Evolutionary conservation across 371 early-diverging fungal genomes (phyloP).

Genomic region (Actinomortierella wolfii): DNA sequence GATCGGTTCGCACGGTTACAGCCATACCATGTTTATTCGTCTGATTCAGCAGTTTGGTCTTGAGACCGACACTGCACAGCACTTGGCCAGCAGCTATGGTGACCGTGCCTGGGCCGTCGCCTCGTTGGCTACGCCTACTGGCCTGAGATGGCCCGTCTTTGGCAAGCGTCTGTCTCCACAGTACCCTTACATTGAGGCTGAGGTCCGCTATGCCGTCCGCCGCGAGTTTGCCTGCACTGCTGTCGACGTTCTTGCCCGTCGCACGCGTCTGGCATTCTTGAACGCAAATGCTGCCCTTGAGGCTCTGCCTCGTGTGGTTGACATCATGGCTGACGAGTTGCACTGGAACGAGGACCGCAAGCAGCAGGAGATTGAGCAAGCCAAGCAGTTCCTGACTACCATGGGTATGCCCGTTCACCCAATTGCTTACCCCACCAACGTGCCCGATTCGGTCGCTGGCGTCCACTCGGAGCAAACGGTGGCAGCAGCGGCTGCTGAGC

Average conservation of each 20-base stretch:
- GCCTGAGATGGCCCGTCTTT: constrained; percentile 77
- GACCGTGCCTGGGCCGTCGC: constrained; percentile 95
- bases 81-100: constrained; percentile 93
- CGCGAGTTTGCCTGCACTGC: constrained; percentile 95
- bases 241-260: constrained; percentile 94
- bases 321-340: constrained; percentile 92
- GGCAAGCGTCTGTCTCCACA: constrained; percentile 81
- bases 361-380: constrained; percentile 69
- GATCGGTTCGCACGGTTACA: constrained; percentile 91
- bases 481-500: background rate
- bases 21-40: constrained; percentile 85
- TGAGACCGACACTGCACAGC: constrained; percentile 92
- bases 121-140: constrained; percentile 74
- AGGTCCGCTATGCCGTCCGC: constrained; percentile 92
- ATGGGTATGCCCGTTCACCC: constrained; percentile 82
- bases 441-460: constrained; percentile 20
- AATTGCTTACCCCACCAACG: constrained; percentile 36
- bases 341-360: constrained; percentile 77
- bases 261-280: constrained; percentile 94
- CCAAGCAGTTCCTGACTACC: constrained; percentile 77
- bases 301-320: constrained; percentile 85
- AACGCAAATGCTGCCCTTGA: constrained; percentile 93
- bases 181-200: constrained; percentile 96
- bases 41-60: constrained; percentile 93
- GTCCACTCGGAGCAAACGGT: constrained; percentile 1